Evolutionary conservation across 2,329 filamentous ascomycete genomes (phyloP).

Genomic region (Tetracladium maxilliforme): DNA sequence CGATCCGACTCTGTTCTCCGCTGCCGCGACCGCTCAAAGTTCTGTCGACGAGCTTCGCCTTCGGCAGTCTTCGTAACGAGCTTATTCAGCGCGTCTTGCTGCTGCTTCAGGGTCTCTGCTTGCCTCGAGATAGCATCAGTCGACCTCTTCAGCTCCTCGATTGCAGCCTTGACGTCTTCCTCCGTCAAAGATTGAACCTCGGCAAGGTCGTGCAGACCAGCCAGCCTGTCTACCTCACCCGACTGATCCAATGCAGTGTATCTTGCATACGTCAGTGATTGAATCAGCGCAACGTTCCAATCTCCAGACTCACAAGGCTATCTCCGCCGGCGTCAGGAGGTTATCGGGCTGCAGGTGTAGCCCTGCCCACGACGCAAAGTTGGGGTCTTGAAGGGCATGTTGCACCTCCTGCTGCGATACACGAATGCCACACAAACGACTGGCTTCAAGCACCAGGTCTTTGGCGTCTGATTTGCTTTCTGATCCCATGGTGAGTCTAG

Average conservation of each 20-base stretch:
- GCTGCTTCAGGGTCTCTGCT: constrained; percentile 41
- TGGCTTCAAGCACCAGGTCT: no score
- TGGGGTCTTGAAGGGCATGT: no score
- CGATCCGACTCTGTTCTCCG: constrained; percentile 21
- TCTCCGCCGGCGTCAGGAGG: constrained; percentile 37
- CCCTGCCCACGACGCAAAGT: constrained; percentile 36
- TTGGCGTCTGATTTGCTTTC: no score
- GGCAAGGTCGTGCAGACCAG: constrained; percentile 27
- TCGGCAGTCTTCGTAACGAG: constrained; percentile 31
- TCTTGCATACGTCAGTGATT: constrained; percentile 15
- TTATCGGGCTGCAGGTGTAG: constrained; percentile 33
- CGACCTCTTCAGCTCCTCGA: constrained; percentile 47
- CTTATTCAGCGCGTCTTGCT: constrained; percentile 44
- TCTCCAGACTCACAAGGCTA: constrained; percentile 32
- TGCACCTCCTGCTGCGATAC: constrained; percentile 9
- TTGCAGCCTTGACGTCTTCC: constrained; percentile 42
- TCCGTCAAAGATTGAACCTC: constrained; percentile 37
- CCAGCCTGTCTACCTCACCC: constrained; percentile 30
- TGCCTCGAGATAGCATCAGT: constrained; percentile 51
- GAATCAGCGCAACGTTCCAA: not conserved
- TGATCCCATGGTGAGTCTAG: no score
- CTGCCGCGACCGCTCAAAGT: no score
- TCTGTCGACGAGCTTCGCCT: no score
- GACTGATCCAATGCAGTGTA: constrained; percentile 32
- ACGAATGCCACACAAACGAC: not conserved